Base-by-base conservation (phyloP, 495 filamentous ascomycete species). In the Chaetomium fimeti region DNA sequence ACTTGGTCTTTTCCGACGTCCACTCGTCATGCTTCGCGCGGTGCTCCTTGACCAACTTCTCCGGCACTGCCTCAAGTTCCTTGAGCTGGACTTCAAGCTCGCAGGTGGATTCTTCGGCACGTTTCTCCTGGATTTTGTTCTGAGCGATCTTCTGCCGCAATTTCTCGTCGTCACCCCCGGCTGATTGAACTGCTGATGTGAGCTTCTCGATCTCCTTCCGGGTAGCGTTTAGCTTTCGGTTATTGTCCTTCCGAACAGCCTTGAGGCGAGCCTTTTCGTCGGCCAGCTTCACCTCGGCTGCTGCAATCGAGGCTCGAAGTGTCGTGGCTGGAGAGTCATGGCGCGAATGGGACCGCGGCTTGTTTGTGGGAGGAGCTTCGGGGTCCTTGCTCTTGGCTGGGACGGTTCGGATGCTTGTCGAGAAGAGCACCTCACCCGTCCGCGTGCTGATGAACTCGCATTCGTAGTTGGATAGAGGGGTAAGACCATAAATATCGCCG, bases 261-360 rank as follows among this genome's bases (percentile, higher is more conserved):
- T 90, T 93, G 69, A 90, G 82, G 22, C 89, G 88, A 42, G 85
- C 81, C 64, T 88, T 89, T 63, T 89, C 87, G 49, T 96, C 91
- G 57, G 84, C 84, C 43, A 95, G 76, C 74, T 91, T 95, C 63
- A 82, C 76, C 67, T 96, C 91, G 18, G 89, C 89, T 18, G 90
- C 85, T 54, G 86, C 83, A 61, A 97, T 94, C 7, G 92, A 95
- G 25, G 91, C 92, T 71, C 88, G 90, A 40, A 97, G 81, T 0
- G 93, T 97, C 7, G 92, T 93, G 13, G 87, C 89, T 3, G 93
- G 93, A n/a, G 92, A 95, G 53, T 91, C 88, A 36, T 91, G 88
- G 66, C 91, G 87, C 66, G 87, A 72, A 22, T 69, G 85, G 18
- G 85, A 81, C 25, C 88, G 85, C 64, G 87, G 84, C 53, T 67